A percentile compares a stretch with the other conserved stretches of the same genome.
phyloP scores from a whole-genome alignment of 2,329 filamentous ascomycete species.

The Penicillium sp. region DNA sequence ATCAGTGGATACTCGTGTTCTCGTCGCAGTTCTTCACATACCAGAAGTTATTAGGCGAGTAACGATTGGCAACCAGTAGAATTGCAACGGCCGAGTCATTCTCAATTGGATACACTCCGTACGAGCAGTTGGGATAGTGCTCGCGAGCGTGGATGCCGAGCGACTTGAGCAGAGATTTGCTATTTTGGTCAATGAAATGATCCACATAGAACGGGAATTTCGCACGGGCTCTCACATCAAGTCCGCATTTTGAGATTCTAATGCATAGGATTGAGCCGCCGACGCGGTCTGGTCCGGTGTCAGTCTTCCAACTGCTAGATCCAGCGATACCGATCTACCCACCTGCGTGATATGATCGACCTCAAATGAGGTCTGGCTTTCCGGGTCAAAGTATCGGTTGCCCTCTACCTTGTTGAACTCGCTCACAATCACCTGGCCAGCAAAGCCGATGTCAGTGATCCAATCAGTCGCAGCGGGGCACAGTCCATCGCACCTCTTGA shows the following conservation, averaged over 20 bases:
- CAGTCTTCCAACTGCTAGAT: constrained; percentile 4
- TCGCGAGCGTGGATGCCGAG: constrained; percentile 71
- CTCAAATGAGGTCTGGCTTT: constrained; percentile 78
- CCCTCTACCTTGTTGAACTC: constrained; percentile 74
- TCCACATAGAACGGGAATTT: background rate
- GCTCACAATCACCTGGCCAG: constrained; percentile 65
- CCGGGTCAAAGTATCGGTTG: constrained; percentile 82
- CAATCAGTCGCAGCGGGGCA: background rate
- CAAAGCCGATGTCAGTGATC: constrained; percentile 8
- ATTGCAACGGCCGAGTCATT: constrained; percentile 71
- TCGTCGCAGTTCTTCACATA: constrained; percentile 33
- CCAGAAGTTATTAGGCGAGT: constrained; percentile 98
- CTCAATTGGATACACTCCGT: constrained; percentile 75
- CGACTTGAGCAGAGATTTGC: constrained; percentile 76
- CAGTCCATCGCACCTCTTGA: constrained; percentile 55
- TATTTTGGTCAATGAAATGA: constrained; percentile 32
- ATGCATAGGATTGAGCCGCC: constrained; percentile 66
- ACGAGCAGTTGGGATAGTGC: constrained; percentile 77
- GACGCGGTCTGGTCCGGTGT: constrained; percentile 63
- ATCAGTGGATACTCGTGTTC: background rate
- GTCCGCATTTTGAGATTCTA: constrained; percentile 71
- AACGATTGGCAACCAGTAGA: constrained; percentile 88
- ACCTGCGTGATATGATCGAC: constrained; percentile 81
- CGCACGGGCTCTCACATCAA: constrained; percentile 59
- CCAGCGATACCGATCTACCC: constrained; percentile 12